Percentiles rank a stretch among this genome's conserved stretches.
Conservation (phyloP, 1,284 basidiomycete species). For the Apiotrichum brassicae region DNA sequence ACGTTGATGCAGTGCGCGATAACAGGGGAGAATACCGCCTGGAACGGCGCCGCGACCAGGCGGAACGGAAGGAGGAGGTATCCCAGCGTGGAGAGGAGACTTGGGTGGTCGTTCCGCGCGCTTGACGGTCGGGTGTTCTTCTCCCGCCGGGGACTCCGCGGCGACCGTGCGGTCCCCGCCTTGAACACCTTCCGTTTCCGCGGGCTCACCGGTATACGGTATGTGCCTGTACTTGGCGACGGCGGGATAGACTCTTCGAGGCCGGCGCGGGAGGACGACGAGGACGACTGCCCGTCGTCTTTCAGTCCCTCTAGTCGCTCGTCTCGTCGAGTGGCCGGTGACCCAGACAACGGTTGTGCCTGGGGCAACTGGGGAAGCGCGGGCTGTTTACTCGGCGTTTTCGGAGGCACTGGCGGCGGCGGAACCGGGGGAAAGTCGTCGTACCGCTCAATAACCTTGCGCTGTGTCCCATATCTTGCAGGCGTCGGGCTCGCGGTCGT, state of each 20-base stretch:
- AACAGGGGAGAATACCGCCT: constrained; percentile 17
- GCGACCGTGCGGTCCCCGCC: background rate
- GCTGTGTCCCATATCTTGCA: background rate
- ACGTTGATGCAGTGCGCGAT: constrained; percentile 24
- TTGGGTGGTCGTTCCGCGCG: background rate
- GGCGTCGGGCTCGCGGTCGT: too few species aligned
- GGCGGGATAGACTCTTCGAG: background rate
- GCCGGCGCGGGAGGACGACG: background rate
- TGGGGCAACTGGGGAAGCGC: background rate
- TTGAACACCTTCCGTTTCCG: background rate
- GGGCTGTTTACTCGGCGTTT: background rate
- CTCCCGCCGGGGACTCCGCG: background rate
- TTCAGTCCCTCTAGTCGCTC: too few species aligned
- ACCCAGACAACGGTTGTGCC: too few species aligned
- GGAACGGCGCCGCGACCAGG: constrained; percentile 18
- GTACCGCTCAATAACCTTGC: background rate
- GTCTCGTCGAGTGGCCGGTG: too few species aligned
- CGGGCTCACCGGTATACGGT: background rate
- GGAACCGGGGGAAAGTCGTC: background rate
- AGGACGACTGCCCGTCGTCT: background rate
- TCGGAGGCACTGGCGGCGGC: constrained; percentile 2
- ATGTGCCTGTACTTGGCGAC: background rate
- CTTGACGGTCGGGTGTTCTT: background rate
- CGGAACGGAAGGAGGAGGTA: constrained; percentile 21
- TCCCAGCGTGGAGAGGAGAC: constrained; percentile 12